Evolutionary conservation across 176 grass and related monocot genomes (phyloP).

Genomic region (Pharus latifolius): DNA sequence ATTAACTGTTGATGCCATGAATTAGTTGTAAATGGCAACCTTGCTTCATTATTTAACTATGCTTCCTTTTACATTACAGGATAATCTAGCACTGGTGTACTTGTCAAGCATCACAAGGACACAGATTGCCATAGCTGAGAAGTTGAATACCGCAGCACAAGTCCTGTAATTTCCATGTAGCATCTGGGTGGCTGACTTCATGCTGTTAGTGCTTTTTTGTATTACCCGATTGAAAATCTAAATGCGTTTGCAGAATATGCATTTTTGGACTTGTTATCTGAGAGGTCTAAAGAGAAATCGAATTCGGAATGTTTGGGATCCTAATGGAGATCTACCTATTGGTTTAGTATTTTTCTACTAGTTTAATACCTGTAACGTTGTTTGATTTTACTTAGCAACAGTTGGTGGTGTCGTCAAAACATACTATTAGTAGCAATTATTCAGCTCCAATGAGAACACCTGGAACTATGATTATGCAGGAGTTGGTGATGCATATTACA

Average conservation of each 20-base stretch:
- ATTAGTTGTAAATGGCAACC: neutral
- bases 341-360: neutral
- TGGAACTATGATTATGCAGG: no score
- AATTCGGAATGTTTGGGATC: neutral
- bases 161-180: conserved; percentile 36
- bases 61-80: conserved; percentile 26
- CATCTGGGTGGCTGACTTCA: neutral
- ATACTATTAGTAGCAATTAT: no score
- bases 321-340: neutral
- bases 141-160: conserved; percentile 89
- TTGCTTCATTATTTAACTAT: neutral
- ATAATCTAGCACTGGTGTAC: conserved; percentile 81
- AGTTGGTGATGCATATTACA: no score
- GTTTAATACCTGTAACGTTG: neutral
- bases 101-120: conserved; percentile 84
- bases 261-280: conserved; percentile 23
- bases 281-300: conserved; percentile 2
- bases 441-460: no score
- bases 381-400: neutral
- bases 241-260: conserved; percentile 5
- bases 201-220: conserved; percentile 13
- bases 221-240: neutral
- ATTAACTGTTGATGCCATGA: neutral
- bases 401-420: neutral
- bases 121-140: conserved; percentile 78